A percentile compares a stretch with the other conserved stretches of the same genome.
These are phyloP conservation scores for Chaetothyriales sp. DNA, from an alignment of 2,329 filamentous ascomycete species.

Conservation along the genomic window DNA sequence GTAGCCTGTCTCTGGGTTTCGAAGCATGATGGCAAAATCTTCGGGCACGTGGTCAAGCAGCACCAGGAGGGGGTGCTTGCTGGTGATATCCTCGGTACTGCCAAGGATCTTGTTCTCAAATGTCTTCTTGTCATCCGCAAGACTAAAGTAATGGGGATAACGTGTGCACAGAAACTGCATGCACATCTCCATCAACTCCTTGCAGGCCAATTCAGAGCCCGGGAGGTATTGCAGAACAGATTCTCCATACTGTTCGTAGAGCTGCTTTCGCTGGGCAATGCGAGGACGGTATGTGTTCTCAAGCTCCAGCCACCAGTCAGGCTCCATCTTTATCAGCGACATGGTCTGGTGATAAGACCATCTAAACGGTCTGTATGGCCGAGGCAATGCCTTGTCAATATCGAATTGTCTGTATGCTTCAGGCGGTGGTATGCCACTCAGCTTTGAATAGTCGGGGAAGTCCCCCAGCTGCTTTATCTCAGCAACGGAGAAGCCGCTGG, in stretches of 20 bases:
- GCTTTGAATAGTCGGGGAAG: constrained; percentile 62
- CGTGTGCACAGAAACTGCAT: constrained; percentile 64
- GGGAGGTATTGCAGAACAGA: constrained; percentile 53
- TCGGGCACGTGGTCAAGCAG: constrained; percentile 68
- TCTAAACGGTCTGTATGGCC: constrained; percentile 67
- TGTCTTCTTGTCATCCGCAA: constrained; percentile 38
- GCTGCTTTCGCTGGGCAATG: constrained; percentile 51
- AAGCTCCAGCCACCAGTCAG: constrained; percentile 81
- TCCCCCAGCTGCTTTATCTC: constrained; percentile 57
- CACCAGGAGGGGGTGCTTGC: constrained; percentile 50
- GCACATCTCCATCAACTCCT: constrained; percentile 77
- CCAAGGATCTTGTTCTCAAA: constrained; percentile 56
- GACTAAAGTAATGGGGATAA: constrained; percentile 59
- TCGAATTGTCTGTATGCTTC: constrained; percentile 49
- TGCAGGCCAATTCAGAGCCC: constrained; percentile 63
- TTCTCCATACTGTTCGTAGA: constrained; percentile 49
- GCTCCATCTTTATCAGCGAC: constrained; percentile 64
- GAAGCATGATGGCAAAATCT: constrained; percentile 64
- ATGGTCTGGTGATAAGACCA: constrained; percentile 86
- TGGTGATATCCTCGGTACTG: constrained; percentile 45
- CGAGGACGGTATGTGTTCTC: constrained; percentile 55
- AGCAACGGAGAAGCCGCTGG: constrained; percentile 53
- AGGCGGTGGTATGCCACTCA: constrained; percentile 62
- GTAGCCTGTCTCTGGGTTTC: constrained; percentile 53
- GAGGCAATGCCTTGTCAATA: constrained; percentile 49